Percentiles rank a stretch among this genome's conserved stretches.
phyloP scores from a whole-genome alignment of 2,329 filamentous ascomycete genomes.

The Bisporella sp. region DNA sequence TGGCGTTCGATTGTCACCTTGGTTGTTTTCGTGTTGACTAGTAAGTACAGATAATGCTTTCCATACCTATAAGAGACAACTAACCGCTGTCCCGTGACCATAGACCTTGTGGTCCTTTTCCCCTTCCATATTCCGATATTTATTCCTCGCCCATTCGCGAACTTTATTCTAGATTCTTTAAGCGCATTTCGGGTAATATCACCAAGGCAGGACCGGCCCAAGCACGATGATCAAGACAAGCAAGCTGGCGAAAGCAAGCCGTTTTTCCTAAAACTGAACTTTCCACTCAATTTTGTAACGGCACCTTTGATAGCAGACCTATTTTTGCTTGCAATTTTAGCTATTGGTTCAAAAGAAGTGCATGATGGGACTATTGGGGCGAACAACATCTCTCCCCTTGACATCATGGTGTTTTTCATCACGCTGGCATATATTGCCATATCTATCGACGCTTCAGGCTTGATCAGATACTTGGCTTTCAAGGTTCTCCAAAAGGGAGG shows the following conservation, averaged over 20 bases:
- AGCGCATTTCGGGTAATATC: constrained; percentile 45
- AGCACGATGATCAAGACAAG: constrained; percentile 17
- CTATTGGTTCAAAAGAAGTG: constrained; percentile 61
- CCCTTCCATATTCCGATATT: constrained; percentile 60
- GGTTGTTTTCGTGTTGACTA: constrained; percentile 61
- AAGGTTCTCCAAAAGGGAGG: constrained; percentile 63
- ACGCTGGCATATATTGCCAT: constrained; percentile 71
- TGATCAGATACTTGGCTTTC: constrained; percentile 65
- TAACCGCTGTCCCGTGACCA: background rate
- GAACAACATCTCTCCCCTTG: constrained; percentile 59
- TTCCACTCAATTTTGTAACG: constrained; percentile 66
- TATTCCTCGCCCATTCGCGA: constrained; percentile 44
- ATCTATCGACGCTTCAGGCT: constrained; percentile 67
- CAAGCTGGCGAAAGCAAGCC: constrained; percentile 26
- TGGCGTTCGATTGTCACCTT: constrained; percentile 68
- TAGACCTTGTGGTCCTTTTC: constrained; percentile 63
- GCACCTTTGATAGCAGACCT: constrained; percentile 65
- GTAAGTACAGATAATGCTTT: constrained; percentile 39
- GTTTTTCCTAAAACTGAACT: constrained; percentile 41
- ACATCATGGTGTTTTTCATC: constrained; percentile 71
- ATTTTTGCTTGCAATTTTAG: constrained; percentile 61
- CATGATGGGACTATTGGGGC: constrained; percentile 61
- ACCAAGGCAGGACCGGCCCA: constrained; percentile 27
- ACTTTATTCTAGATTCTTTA: constrained; percentile 37
- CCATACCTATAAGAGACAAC: too few relatives aligned